Percentiles rank a stretch among this genome's conserved stretches.
Evolutionary conservation across 2,329 filamentous ascomycete species (phyloP).

Genomic region (Colletotrichum falcatum): DNA sequence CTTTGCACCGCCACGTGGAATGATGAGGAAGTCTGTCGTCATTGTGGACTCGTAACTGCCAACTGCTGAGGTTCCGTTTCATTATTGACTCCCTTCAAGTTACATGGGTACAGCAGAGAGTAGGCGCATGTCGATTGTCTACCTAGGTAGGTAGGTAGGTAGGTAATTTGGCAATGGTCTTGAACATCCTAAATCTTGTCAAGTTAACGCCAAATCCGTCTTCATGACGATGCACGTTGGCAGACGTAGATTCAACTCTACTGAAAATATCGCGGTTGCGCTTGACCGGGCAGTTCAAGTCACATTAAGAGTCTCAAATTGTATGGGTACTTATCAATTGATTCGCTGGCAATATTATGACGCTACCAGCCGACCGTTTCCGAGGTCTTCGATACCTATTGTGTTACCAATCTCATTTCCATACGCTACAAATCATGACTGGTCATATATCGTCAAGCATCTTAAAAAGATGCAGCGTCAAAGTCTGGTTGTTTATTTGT

Average conservation of each 20-base stretch:
- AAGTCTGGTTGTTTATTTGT: slow-evolving; percentile 59
- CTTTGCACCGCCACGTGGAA: slow-evolving; percentile 39
- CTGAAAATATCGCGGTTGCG: neutral
- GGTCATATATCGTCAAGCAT: slow-evolving; percentile 30
- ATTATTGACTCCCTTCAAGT: neutral
- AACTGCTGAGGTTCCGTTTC: neutral
- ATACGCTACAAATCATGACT: slow-evolving; percentile 22
- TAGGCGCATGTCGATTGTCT: neutral
- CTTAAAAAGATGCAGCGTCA: slow-evolving; percentile 1
- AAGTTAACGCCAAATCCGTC: too few species aligned
- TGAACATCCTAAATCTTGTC: neutral
- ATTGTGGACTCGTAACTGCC: slow-evolving; percentile 34
- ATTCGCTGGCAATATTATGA: slow-evolving; percentile 23
- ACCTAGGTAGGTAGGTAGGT: too few species aligned
- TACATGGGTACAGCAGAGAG: neutral
- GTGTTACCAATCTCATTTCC: slow-evolving; percentile 1
- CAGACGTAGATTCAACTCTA: neutral
- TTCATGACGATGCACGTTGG: neutral
- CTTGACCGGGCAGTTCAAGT: neutral
- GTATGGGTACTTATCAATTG: slow-evolving; percentile 21
- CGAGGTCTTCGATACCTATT: neutral
- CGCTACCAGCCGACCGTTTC: slow-evolving; percentile 25
- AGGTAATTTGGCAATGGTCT: neutral
- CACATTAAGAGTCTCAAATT: neutral
- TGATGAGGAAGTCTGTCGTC: slow-evolving; percentile 36